These are phyloP conservation scores for Ustilago cynodontis DNA, from an alignment of 1,284 basidiomycete species.

Conservation along the genomic window DNA sequence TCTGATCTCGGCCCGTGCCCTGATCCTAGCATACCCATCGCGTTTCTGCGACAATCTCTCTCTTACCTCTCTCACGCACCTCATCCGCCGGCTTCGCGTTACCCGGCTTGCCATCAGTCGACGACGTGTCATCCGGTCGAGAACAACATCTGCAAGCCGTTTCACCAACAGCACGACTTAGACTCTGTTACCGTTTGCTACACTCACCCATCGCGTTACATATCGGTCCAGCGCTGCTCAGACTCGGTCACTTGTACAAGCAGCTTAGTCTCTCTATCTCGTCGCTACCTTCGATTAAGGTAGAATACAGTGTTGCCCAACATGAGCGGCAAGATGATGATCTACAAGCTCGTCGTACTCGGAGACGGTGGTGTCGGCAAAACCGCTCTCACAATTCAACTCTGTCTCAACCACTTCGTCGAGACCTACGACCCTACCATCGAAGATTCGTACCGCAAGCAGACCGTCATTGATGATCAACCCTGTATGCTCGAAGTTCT, in stretches of 20 bases:
- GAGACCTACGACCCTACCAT: slow-evolving; percentile 70
- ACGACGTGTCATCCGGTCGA: neutral
- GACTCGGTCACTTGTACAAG: neutral
- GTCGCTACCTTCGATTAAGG: neutral
- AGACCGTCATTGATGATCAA: slow-evolving; percentile 71
- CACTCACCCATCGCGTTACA: no score
- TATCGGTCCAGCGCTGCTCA: neutral
- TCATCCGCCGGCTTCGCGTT: neutral
- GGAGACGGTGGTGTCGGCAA: slow-evolving; percentile 98
- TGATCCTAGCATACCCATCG: slow-evolving; percentile 1
- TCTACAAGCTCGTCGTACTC: slow-evolving; percentile 89
- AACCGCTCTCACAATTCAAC: slow-evolving; percentile 87
- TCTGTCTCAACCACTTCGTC: slow-evolving; percentile 66
- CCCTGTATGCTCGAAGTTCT: slow-evolving; percentile 79
- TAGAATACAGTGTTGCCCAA: slow-evolving; percentile 10
- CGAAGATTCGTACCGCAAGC: slow-evolving; percentile 71
- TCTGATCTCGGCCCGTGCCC: slow-evolving; percentile 8
- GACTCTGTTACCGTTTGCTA: neutral
- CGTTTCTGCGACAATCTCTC: no score
- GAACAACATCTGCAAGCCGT: neutral
- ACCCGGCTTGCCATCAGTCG: neutral
- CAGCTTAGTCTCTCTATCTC: neutral
- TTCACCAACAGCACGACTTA: neutral
- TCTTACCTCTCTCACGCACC: slow-evolving; percentile 1
- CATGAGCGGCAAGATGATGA: slow-evolving; percentile 60